Base-by-base conservation (phyloP, 805 yeast genomes). In the Ogataea nonfermentans region DNA sequence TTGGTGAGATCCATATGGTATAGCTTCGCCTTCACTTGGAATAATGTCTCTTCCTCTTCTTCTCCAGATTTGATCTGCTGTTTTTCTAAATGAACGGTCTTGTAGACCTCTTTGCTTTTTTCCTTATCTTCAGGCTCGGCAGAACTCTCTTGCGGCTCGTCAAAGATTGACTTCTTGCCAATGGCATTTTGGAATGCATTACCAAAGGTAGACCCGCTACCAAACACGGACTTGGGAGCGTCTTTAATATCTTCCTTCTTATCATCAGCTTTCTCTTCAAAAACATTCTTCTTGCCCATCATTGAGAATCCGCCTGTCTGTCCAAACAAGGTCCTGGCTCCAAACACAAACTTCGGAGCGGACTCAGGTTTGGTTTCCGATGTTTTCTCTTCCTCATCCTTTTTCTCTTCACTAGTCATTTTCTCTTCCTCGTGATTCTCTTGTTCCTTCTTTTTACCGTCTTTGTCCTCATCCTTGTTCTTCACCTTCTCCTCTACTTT, bases 1-100 rank as follows among this genome's bases (percentile, higher is more conserved):
- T 79, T 74, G 0, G 81, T 66, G 22, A 90, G 66, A 53, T 85
- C 84, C 51, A 87, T 65, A 22, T 76, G 79, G 57, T 90, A 93
- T 19, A 93, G 66, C 56, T 90, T 87, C 4, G 95, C 87, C 33
- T 83, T 79, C 26, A 84, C 74, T 30, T 78, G 76, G 59, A 76
- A 86, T 6, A 81, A 56, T 0, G 84, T 76, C 24, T 68, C 69
- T 58, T 93, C 99, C 40, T 78, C 71, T 61, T 93, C 99, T 61
- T 93, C 99, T 1, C 98, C 99, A 0, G 98, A 88, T 42, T 78
- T 73, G 9, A 81, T 66, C 3, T 74, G 74, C 48, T 76, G 78
- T 52, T 74, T 78, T 34, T 72, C 73, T 31, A 83, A 64, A 41
- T 80, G 84, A 6, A 85, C 80, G 47, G 73, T 77, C 52, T 71